Percentiles rank a stretch among this genome's conserved stretches.
phyloP scores from a whole-genome alignment of 23 red algal species.

The Gracilaria gracilis region DNA sequence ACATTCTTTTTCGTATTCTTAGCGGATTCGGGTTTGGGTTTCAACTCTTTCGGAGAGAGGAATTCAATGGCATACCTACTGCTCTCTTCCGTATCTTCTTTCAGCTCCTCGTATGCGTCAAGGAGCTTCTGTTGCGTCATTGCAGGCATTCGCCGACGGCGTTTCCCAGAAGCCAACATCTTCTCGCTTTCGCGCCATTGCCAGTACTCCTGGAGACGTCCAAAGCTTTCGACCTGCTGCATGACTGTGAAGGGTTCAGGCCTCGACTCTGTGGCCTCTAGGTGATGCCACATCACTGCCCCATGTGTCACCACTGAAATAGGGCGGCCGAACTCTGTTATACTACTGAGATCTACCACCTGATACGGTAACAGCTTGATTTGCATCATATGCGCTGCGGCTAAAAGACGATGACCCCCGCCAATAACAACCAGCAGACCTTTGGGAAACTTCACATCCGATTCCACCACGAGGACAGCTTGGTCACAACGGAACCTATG shows the following conservation, averaged over 20 bases:
- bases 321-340: not conserved
- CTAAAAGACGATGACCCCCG: not conserved
- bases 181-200: not conserved
- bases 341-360: not conserved
- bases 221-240: not conserved
- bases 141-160: not conserved
- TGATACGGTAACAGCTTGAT: not conserved
- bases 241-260: not conserved
- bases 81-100: not conserved
- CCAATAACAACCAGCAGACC: not conserved
- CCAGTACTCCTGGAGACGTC: not conserved
- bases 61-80: not conserved
- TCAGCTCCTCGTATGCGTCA: not conserved
- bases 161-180: not conserved
- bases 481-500: not conserved
- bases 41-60: not conserved
- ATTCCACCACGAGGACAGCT: not conserved
- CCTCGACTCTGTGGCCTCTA: not conserved
- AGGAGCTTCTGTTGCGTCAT: not conserved
- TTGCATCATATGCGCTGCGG: not conserved
- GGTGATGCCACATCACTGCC: not conserved
- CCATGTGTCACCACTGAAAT: not conserved
- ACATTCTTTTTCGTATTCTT: not conserved
- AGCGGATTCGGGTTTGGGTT: too few relatives aligned
- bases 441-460: not conserved